Evolutionary conservation across 2,329 filamentous ascomycete species (phyloP), one percentile per base, ranked within the genome.

Genomic region (Paecilomyces fulvus): DNA sequence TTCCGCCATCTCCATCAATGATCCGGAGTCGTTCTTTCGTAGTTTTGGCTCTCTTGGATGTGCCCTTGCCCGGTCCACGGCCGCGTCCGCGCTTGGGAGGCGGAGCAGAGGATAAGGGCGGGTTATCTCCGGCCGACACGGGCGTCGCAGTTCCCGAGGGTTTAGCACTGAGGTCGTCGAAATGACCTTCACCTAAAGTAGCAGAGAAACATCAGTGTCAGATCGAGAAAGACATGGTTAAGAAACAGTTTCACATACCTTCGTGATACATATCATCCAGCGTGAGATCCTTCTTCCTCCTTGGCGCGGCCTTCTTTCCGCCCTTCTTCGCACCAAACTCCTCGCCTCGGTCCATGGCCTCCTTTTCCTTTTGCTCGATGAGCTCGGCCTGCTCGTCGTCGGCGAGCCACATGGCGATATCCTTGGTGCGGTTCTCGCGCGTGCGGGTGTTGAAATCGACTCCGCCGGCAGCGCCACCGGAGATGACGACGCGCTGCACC

Each of bases 211-310:
- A 49, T 49, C 54, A 59, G 49, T 48, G 76, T 70, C 60, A 61
- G 25, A 53, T 56, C 43, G 57, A 37, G 33, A 53, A 52, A 56
- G 66, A 53, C 25, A 64, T 58, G 52, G 55, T 30, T 28, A 31
- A 58, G 43, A 20, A 23, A 55, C 67, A 60, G 53, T 59, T 28
- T 25, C n/a, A 77, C 89, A 85, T 73, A 96, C 94, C 94, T 81
- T 99, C 94, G 72, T 99, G 94, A 76, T 99, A 99, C 89, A 99
- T 91, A 70, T 96, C 92, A 72, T 97, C 94, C 73, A 97, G 77
- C 67, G 80, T 85, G 61, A 86, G 75, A 70, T 86, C 83, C 55
- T 73, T 73, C 72, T 75, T 74, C 72, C 78, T 81, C 65, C 88
- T 92, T 52, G 72, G 73, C n/a, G 73, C 73, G 48, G 77, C 73